phyloP scores from a whole-genome alignment of 352 stramenopile genomes.

The Thalassiosira mediterranea region DNA sequence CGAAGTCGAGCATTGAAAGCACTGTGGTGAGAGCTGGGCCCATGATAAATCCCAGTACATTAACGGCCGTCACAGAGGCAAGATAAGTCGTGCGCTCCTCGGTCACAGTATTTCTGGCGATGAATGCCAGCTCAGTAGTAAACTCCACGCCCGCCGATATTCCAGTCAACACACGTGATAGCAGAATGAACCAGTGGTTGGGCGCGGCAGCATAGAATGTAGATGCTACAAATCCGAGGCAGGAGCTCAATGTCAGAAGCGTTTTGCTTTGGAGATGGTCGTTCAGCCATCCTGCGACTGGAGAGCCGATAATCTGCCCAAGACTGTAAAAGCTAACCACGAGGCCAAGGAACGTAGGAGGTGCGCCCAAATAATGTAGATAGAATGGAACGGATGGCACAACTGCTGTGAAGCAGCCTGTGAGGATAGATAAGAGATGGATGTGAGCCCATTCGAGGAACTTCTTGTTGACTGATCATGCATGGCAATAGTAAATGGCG shows the following conservation, averaged over 20 bases:
- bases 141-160: slow-evolving; percentile 29
- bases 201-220: slow-evolving; percentile 16
- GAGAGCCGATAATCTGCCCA: slow-evolving; percentile 11
- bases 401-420: slow-evolving; percentile 26
- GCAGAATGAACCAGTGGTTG: slow-evolving; percentile 13
- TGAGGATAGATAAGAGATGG: neutral
- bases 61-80: slow-evolving; percentile 24
- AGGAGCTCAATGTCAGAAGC: slow-evolving; percentile 25
- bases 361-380: slow-evolving; percentile 4
- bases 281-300: slow-evolving; percentile 13
- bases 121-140: slow-evolving; percentile 30
- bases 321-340: slow-evolving; percentile 17
- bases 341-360: slow-evolving; percentile 20
- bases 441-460: too few species aligned
- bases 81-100: slow-evolving; percentile 28
- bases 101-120: slow-evolving; percentile 17
- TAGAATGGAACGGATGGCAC: slow-evolving; percentile 26
- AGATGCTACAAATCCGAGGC: slow-evolving; percentile 7
- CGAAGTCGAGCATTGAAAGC: slow-evolving; percentile 20
- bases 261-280: slow-evolving; percentile 10
- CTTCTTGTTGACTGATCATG: neutral
- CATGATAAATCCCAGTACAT: slow-evolving; percentile 33
- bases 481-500: neutral
- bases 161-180: slow-evolving; percentile 13
- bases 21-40: slow-evolving; percentile 16